Conservation (phyloP, 768 basidiomycete genomes). For the Strobilomyces confusus region DNA sequence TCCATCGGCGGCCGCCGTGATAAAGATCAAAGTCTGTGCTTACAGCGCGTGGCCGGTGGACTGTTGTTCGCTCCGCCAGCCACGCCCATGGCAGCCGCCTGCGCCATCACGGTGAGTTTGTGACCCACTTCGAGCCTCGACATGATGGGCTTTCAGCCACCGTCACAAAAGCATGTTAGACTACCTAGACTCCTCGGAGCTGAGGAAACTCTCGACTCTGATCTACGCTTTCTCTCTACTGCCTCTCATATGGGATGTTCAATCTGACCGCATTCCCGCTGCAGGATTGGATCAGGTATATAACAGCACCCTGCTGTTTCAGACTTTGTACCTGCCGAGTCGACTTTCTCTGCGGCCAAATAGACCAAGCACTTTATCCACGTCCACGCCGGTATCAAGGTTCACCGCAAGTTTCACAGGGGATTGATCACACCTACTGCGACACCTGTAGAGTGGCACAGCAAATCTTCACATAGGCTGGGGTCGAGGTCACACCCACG, state of each 20-base stretch:
- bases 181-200: constrained; percentile 26
- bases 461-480: background rate
- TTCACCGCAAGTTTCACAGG: no score
- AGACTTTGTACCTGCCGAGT: no score
- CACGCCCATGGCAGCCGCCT: background rate
- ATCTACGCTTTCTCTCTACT: background rate
- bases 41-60: background rate
- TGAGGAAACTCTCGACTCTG: constrained; percentile 19
- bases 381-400: no score
- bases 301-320: no score
- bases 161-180: constrained; percentile 32
- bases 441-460: background rate
- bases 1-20: background rate
- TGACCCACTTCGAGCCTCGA: background rate
- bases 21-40: background rate
- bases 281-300: background rate
- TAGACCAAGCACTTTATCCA: no score
- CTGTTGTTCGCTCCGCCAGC: background rate
- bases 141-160: constrained; percentile 18
- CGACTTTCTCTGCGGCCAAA: no score
- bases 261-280: background rate
- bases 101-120: background rate
- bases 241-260: background rate
- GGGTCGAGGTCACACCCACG: no score
- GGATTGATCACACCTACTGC: no score